Evolutionary conservation across 805 yeast genomes (phyloP), one percentile per base, ranked within the genome.

Genomic region (Sugiyamaella qingdaonensis): DNA sequence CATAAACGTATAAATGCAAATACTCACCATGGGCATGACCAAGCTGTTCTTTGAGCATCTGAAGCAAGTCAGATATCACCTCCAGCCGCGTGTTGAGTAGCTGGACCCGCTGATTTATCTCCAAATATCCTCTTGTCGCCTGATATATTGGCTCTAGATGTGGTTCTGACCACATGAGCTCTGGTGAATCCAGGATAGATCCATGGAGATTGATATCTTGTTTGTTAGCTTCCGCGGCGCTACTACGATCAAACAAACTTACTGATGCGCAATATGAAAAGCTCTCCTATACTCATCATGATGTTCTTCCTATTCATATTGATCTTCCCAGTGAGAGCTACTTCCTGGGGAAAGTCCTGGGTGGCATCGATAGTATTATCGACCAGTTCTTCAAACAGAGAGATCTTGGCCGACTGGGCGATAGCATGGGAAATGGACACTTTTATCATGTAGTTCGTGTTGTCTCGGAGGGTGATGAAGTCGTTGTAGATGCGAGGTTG

Each of bases 151-250:
- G 99, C 67, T 94, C 99, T 56, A 94, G 75, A 64, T 91, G 97
- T 1, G 99, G 99, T 68, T 94, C 98, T 0, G 97, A 83, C 99
- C 99, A 94, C 97, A 94, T 90, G 54, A 94, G 80, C 68, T 94
- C 99, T 1, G 99, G 99, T 1, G 96, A 88, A 68, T 94, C 99
- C 56, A 94, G 74, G 27, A 94, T 95, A 14, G 76, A 72, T 16
- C 78, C 78, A 49, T 73, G 78, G 52, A 73, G 57, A 53, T 73
- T 73, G 57, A 73, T 69, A 44, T 43, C 19, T 35, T 42, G 3
- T 4, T 18, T 18, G 45, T 48, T 19, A 29, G 37, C 41, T 31
- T 8, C 21, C 2, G 2, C 14, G 24, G 24, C 19, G n/a, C n/a
- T n/a, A n/a, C n/a, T 4, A 11, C 32, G 42, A 10, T 14, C 29